Percentiles rank a stretch among this genome's conserved stretches.
phyloP scores from a whole-genome alignment of 495 filamentous ascomycete species.

The Talaromyces borbonicus region DNA sequence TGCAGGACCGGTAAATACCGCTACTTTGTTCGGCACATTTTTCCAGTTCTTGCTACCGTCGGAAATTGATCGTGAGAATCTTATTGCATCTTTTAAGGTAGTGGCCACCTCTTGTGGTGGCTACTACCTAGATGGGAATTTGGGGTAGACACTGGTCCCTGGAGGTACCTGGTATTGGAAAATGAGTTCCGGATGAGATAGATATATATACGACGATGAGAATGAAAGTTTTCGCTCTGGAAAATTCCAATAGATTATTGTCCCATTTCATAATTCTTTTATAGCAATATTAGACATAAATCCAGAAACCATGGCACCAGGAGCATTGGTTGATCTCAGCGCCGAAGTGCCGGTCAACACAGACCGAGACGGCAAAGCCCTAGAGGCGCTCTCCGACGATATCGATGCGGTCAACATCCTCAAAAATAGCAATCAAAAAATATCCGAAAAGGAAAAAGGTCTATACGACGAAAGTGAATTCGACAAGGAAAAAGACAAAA shows the following conservation, averaged over 20 bases:
- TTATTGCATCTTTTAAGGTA: no score
- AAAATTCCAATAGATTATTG: no score
- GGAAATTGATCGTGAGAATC: no score
- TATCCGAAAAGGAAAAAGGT: constrained; percentile 29
- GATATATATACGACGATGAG: no score
- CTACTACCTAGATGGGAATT: no score
- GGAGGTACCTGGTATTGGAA: background rate
- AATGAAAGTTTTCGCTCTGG: no score
- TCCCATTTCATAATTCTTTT: background rate
- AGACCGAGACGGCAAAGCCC: constrained; percentile 52
- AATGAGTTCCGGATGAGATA: constrained; percentile 1
- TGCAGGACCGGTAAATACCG: no score
- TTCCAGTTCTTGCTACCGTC: no score
- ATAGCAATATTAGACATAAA: background rate
- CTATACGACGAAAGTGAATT: constrained; percentile 57
- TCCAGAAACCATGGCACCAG: constrained; percentile 1
- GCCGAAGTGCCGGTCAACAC: constrained; percentile 20
- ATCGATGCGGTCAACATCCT: constrained; percentile 76
- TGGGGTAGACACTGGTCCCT: no score
- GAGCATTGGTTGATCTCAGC: background rate
- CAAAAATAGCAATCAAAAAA: constrained; percentile 45
- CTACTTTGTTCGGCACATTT: no score
- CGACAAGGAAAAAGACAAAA: constrained; percentile 71
- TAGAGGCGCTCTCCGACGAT: constrained; percentile 71
- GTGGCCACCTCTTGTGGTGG: no score